Base-by-base conservation (phyloP, 139 green algal genomes). In the Zygnema cylindricum region DNA sequence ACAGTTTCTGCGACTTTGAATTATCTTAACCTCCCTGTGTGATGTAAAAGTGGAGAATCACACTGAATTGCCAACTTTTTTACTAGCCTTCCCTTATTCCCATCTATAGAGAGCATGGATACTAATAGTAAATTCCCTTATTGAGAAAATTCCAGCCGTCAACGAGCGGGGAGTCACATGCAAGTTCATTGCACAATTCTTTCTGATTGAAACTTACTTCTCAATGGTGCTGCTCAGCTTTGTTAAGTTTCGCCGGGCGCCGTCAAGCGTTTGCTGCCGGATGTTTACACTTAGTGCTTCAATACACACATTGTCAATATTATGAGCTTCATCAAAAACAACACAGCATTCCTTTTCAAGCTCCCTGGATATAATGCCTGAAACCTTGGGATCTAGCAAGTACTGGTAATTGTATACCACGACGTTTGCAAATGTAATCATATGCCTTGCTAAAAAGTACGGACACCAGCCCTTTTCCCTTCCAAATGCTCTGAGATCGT, bases 251-350 rank as follows among this genome's bases (percentile, higher is more conserved):
- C 96, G 91, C 0, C 73, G 40, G 0, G 98, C 98, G 1, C 86
- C 92, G 57, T 98, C 94, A 63, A 99, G 93, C 33, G 97, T 98
- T 84, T 95, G 88, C 87, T 93, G 87, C 1, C 93, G 82, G 36
- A 95, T 75, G 73, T 95, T 95, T 11, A 95, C 93, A 75, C 76
- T 91, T 49, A 95, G 77, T 78, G 97, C 96, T 93, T 99, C 98
- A 54, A 99, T 99, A 94, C 97, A 99, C 76, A 99, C 96, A 92
- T 98, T 99, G 94, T 99, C 97, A 43, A 99, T 99, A 94, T 99
- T 99, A 93, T 99, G 97, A 0, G 97, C 97, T 93, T 99, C 98
- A 90, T 99, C 98, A 94, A 99, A 99, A 63, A 99, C 97, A 32
- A 99, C 96, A 25, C 99, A 90, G 81, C 95, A 98, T 94, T 99